Evolutionary conservation across 2,329 filamentous ascomycete species (phyloP).

Genomic region (Hymenoscyphus scutula): DNA sequence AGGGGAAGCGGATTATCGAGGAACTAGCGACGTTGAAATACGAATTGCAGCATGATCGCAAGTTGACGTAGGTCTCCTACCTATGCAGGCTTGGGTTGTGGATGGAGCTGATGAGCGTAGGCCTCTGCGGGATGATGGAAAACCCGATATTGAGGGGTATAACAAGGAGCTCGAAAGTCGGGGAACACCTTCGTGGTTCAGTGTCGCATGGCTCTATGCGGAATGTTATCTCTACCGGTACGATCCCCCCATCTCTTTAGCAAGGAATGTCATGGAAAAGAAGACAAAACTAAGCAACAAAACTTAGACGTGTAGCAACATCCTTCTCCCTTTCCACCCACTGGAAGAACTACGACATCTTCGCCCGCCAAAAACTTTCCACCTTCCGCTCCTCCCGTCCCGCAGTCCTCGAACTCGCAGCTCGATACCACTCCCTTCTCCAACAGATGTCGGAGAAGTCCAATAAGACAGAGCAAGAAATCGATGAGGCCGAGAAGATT

Average conservation of each 20-base stretch:
- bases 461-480: slow-evolving; percentile 23
- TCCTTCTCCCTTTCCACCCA: slow-evolving; percentile 73
- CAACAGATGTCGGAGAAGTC: slow-evolving; percentile 58
- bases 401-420: slow-evolving; percentile 77
- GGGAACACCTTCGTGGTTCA: slow-evolving; percentile 75
- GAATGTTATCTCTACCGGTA: slow-evolving; percentile 91
- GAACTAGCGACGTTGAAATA: slow-evolving; percentile 84
- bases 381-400: slow-evolving; percentile 90
- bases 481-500: slow-evolving; percentile 66
- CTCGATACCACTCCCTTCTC: slow-evolving; percentile 73
- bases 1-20: slow-evolving; percentile 84
- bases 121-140: slow-evolving; percentile 36
- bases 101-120: slow-evolving; percentile 57
- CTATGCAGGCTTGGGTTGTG: neutral
- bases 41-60: slow-evolving; percentile 85
- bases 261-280: too few relatives aligned
- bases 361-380: slow-evolving; percentile 82
- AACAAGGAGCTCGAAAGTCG: slow-evolving; percentile 80
- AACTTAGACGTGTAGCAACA: slow-evolving; percentile 70
- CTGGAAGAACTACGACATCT: slow-evolving; percentile 91
- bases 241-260: neutral
- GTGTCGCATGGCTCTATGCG: slow-evolving; percentile 81
- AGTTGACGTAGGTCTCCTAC: slow-evolving; percentile 62
- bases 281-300: slow-evolving; percentile 18
- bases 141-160: slow-evolving; percentile 66